A percentile compares a stretch with the other conserved stretches of the same genome.
Evolutionary conservation across 2,329 filamentous ascomycete species (phyloP).

Genomic region (Endoconidiophora polonica): DNA sequence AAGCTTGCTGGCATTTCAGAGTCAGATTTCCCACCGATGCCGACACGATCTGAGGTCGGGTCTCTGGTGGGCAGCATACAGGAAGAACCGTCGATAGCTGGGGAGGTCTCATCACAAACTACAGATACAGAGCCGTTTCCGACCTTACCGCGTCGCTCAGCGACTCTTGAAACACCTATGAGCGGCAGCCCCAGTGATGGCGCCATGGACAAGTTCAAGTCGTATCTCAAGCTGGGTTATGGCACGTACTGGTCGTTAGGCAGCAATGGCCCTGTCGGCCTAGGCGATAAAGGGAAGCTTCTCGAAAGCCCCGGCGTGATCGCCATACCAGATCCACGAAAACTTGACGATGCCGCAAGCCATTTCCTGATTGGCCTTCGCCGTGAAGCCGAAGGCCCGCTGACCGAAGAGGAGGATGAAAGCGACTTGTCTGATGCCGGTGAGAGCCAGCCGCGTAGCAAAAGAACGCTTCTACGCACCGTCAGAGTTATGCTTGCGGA

Average conservation of each 20-base stretch:
- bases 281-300: slow-evolving; percentile 4
- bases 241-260: slow-evolving; percentile 42
- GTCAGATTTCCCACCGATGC: too few relatives aligned
- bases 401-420: slow-evolving; percentile 19
- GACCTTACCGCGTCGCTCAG: background rate
- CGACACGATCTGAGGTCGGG: too few relatives aligned
- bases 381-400: slow-evolving; percentile 40
- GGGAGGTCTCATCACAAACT: background rate
- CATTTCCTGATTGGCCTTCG: slow-evolving; percentile 52
- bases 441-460: slow-evolving; percentile 29
- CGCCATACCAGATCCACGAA: slow-evolving; percentile 1
- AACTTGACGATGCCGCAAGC: slow-evolving; percentile 19
- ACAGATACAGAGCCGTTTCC: slow-evolving; percentile 2
- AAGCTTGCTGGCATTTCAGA: too few relatives aligned
- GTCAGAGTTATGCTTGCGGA: slow-evolving; percentile 24
- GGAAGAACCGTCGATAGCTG: too few relatives aligned
- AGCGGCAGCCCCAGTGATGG: slow-evolving; percentile 19
- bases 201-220: slow-evolving; percentile 39
- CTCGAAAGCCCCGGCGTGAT: background rate
- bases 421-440: slow-evolving; percentile 19
- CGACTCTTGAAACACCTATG: background rate
- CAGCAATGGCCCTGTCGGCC: background rate
- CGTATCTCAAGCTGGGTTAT: slow-evolving; percentile 50
- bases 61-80: too few relatives aligned
- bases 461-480: slow-evolving; percentile 3